Percentiles rank a stretch among this genome's conserved stretches.
These are phyloP conservation scores for Anthostomella pinea DNA, from an alignment of 2,329 filamentous ascomycete genomes.

Conservation along the genomic window DNA sequence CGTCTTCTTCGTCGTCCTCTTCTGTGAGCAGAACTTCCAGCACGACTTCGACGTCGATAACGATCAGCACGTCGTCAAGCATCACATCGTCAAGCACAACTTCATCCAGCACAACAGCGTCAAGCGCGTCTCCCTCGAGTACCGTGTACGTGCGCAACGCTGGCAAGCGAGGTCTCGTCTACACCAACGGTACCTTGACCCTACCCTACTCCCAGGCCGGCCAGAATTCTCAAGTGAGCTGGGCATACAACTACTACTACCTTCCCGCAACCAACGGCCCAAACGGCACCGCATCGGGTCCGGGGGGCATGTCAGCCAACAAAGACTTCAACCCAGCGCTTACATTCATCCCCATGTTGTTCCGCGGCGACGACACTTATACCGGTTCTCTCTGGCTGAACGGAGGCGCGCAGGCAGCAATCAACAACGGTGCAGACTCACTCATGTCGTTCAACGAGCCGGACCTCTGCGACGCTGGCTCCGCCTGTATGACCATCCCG, in stretches of 20 bases:
- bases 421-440: background rate
- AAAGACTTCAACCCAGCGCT: conserved; percentile 1
- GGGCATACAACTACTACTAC: conserved; percentile 5
- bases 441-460: conserved; percentile 4
- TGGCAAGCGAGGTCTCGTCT: background rate
- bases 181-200: background rate
- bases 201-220: background rate
- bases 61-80: no score
- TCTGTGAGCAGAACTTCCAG: no score
- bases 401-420: background rate
- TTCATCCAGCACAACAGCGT: no score
- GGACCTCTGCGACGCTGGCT: conserved; percentile 1
- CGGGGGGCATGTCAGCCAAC: no score
- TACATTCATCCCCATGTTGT: conserved; percentile 2
- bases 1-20: no score
- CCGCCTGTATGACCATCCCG: conserved; percentile 1
- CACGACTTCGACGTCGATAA: no score
- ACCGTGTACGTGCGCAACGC: no score
- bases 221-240: background rate
- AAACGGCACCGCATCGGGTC: no score
- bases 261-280: background rate
- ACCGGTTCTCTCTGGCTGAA: conserved; percentile 1
- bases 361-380: background rate
- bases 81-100: no score
- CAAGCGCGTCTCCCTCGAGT: no score